These are phyloP conservation scores for Areca catechu DNA, from an alignment of 176 grass and related monocot genomes.

Conservation along the genomic window DNA sequence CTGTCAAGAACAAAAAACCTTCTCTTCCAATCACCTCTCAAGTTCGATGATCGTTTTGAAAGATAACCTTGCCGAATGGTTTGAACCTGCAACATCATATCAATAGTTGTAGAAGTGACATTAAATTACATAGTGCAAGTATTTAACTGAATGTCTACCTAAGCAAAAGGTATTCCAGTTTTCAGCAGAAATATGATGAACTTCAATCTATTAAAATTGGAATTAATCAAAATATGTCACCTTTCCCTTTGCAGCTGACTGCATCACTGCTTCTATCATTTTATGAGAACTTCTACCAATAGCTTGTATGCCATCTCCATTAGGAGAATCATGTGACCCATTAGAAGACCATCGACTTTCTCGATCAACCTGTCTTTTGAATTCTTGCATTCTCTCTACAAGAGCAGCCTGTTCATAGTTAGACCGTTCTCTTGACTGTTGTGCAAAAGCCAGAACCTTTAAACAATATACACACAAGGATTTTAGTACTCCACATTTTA, in stretches of 20 bases:
- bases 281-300: slow-evolving; percentile 98
- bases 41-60: slow-evolving; percentile 96
- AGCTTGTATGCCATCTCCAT: slow-evolving; percentile 94
- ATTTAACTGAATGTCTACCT: too few species aligned
- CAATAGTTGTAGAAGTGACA: slow-evolving; percentile 10
- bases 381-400: slow-evolving; percentile 94
- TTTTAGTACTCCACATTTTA: too few species aligned
- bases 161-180: too few species aligned
- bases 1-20: slow-evolving; percentile 99
- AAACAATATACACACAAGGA: neutral
- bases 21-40: slow-evolving; percentile 99
- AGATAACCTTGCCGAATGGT: slow-evolving; percentile 98
- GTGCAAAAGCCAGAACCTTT: slow-evolving; percentile 87
- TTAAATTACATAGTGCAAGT: neutral
- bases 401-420: slow-evolving; percentile 90
- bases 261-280: slow-evolving; percentile 96
- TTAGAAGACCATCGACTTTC: slow-evolving; percentile 82
- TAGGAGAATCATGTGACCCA: slow-evolving; percentile 60
- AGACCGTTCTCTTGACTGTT: slow-evolving; percentile 96
- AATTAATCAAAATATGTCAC: slow-evolving; percentile 24
- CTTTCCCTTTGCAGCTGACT: slow-evolving; percentile 84
- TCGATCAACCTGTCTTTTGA: slow-evolving; percentile 91
- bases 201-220: too few species aligned
- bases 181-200: too few species aligned
- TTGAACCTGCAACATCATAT: slow-evolving; percentile 49